Base-by-base conservation (phyloP, 2,329 filamentous ascomycete species). In the Colletotrichum abscissum region DNA sequence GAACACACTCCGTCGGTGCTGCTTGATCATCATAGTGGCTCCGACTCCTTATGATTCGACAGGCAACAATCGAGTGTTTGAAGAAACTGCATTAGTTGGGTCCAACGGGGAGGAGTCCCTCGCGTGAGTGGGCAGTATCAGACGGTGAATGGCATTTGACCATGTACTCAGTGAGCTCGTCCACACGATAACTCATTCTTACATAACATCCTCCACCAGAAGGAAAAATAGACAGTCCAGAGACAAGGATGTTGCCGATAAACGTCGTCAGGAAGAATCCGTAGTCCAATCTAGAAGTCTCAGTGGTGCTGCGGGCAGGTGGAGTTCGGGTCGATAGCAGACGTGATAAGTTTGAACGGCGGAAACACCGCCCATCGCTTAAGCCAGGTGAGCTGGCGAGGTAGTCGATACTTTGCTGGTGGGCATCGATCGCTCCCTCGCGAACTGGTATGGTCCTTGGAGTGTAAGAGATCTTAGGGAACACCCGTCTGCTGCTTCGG, bases 291-390 rank as follows among this genome's bases (percentile, higher is more conserved):
- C 42, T 22, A 22, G 38, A 38, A 63, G 69, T 72, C 64, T 63
- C 69, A 63, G 30, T n/a, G 52, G 38, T 58, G 38, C 52, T 72
- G 58, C 64, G 52, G 52, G 58, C 46, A 58, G 28, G 58, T 38
- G 64, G 58, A 38, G 57, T 58, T 72, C 28, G 52, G 52, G 49
- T 9, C 46, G 52, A 72, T 54, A 63, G 57, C 64, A 63, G 58
- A 58, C 64, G 54, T 63, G 69, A 49, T 57, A 63, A 54, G 69
- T 72, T 69, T 63, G 57, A 72, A 68, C 49, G 26, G 58, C 57
- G 38, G 58, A 57, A 68, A 72, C 57, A 58, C 69, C 24, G 64
- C 28, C 58, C 52, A 33, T 35, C 24, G 19, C 35, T 12, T 7
- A 26, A 26, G 42, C 16, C 26, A 9, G 19, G 7, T 22, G 42